Conservation (phyloP, 179 eudicot species). For the Beta macrorhiza region DNA sequence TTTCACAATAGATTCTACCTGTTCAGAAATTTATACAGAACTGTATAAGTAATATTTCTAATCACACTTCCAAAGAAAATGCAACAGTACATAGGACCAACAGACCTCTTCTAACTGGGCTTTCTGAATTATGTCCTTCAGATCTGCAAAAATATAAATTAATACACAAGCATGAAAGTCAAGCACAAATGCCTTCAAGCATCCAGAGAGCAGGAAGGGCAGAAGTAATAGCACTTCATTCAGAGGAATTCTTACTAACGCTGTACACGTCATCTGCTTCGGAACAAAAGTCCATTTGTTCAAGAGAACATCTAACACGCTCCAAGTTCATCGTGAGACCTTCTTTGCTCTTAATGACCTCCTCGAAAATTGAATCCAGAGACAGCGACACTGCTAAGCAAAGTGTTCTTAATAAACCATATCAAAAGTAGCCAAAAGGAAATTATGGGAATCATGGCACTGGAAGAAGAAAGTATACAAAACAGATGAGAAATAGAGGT, state of each 20-base stretch:
- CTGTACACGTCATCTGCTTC: constrained; percentile 54
- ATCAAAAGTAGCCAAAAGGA: neutral
- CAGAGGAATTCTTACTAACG: constrained; percentile 48
- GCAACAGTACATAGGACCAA: constrained; percentile 19
- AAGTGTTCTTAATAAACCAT: constrained; percentile 8
- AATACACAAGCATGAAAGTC: neutral
- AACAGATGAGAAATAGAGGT: neutral
- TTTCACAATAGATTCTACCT: constrained; percentile 85
- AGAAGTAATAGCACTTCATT: constrained; percentile 9
- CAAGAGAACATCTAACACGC: constrained; percentile 61
- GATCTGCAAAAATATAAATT: constrained; percentile 42
- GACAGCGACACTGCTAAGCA: constrained; percentile 62
- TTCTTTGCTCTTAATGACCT: constrained; percentile 69
- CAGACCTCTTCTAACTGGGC: constrained; percentile 75
- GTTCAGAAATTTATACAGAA: constrained; percentile 20
- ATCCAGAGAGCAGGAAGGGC: neutral
- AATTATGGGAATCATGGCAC: constrained; percentile 2
- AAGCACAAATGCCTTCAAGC: neutral
- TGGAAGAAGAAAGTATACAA: neutral
- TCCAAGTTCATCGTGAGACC: constrained; percentile 74
- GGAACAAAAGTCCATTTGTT: constrained; percentile 62
- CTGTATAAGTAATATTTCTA: neutral
- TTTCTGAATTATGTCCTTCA: constrained; percentile 56
- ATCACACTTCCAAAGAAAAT: neutral
- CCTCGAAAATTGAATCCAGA: constrained; percentile 60